Conservation (phyloP, 345 rosid species). For the Brassica napus region DNA sequence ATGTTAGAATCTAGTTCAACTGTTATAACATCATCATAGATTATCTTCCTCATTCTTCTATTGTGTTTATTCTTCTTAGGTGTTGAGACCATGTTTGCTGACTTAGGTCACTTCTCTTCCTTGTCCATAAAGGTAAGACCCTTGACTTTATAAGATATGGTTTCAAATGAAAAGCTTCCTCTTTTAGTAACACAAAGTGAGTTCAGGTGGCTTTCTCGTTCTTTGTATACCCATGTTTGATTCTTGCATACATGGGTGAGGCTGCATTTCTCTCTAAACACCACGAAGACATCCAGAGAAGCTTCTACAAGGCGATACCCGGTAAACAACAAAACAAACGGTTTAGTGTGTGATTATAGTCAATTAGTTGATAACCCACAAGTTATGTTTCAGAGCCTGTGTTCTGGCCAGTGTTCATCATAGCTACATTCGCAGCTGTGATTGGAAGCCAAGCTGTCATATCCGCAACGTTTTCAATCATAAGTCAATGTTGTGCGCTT, state of each 20-base stretch:
- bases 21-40: not conserved
- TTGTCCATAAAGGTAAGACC: slow-evolving; percentile 70
- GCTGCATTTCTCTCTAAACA: slow-evolving; percentile 84
- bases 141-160: slow-evolving; percentile 15
- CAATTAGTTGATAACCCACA: not conserved
- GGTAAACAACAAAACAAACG: slow-evolving; percentile 44
- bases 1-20: not conserved
- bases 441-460: slow-evolving; percentile 93
- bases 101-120: slow-evolving; percentile 86
- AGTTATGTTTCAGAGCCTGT: slow-evolving; percentile 53
- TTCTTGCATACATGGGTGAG: slow-evolving; percentile 93
- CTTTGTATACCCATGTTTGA: slow-evolving; percentile 77
- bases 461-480: slow-evolving; percentile 81
- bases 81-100: slow-evolving; percentile 83
- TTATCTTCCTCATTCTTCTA: slow-evolving; percentile 9
- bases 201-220: slow-evolving; percentile 70
- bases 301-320: slow-evolving; percentile 90
- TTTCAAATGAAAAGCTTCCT: not conserved
- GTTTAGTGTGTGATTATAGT: not conserved
- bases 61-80: slow-evolving; percentile 48
- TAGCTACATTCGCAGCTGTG: slow-evolving; percentile 78
- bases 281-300: slow-evolving; percentile 65
- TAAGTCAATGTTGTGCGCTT: slow-evolving; percentile 80
- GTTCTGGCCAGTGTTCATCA: slow-evolving; percentile 88
- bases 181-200: slow-evolving; percentile 6